These are phyloP conservation scores for Fusarium mundagurra DNA, from an alignment of 2,329 filamentous ascomycete species.

Conservation along the genomic window DNA sequence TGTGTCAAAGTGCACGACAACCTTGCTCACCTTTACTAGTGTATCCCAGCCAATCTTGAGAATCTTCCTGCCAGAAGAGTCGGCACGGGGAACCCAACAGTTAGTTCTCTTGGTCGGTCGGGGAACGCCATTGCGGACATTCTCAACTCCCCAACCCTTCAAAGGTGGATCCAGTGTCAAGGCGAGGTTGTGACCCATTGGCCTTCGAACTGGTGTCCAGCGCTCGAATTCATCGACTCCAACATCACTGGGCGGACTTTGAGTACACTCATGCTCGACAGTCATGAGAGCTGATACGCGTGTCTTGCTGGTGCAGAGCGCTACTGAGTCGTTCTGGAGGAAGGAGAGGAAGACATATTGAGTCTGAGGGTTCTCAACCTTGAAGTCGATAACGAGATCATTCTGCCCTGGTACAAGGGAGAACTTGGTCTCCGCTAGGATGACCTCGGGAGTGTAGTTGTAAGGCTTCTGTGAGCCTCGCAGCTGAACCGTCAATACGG, in stretches of 20 bases:
- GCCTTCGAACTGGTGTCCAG: conserved; percentile 7
- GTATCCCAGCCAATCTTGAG: not conserved
- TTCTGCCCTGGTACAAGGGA: not conserved
- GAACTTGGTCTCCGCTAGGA: not conserved
- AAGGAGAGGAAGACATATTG: conserved; percentile 16
- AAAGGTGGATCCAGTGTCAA: not conserved
- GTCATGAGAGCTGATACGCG: conserved; percentile 17
- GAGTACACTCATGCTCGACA: conserved; percentile 7
- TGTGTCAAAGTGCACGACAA: not conserved
- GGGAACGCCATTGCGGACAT: not conserved
- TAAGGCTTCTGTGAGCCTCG: conserved; percentile 3
- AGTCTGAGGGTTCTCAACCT: conserved; percentile 1
- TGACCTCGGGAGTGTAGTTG: conserved; percentile 6
- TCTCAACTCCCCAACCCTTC: not conserved
- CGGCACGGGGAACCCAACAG: not conserved
- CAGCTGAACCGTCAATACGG: not conserved
- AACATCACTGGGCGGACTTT: not conserved
- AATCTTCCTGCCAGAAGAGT: not conserved
- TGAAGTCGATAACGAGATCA: conserved; percentile 1
- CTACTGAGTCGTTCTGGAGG: conserved; percentile 4
- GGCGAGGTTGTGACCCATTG: conserved; percentile 2
- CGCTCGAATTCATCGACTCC: conserved; percentile 13
- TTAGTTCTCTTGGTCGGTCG: conserved; percentile 12
- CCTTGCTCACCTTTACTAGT: not conserved
- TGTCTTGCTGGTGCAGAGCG: not conserved